A percentile compares a stretch with the other conserved stretches of the same genome.
Evolutionary conservation across 1,284 basidiomycete genomes (phyloP).

Genomic region (Cryptococcus sp.): DNA sequence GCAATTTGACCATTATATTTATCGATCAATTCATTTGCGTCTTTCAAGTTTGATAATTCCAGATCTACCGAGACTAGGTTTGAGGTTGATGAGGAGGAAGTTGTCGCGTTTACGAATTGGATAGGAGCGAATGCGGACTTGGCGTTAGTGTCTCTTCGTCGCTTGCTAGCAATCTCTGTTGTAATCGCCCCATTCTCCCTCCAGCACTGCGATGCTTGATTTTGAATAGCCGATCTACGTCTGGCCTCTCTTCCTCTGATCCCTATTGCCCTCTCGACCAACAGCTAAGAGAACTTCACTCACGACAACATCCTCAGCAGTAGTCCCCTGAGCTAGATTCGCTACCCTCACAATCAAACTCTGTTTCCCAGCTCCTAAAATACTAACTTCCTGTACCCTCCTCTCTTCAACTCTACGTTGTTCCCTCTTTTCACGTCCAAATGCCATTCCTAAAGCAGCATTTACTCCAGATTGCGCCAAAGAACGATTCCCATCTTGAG

Average conservation of each 20-base stretch:
- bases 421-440: constrained; percentile 2
- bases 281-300: too few species aligned
- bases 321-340: constrained; percentile 70
- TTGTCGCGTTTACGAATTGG: constrained; percentile 57
- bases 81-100: constrained; percentile 39
- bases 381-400: constrained; percentile 50
- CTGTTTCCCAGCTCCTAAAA: constrained; percentile 65
- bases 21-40: constrained; percentile 63
- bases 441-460: constrained; percentile 18
- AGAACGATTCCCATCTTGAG: constrained; percentile 1
- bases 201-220: too few species aligned
- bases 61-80: constrained; percentile 60
- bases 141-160: constrained; percentile 2
- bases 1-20: constrained; percentile 75
- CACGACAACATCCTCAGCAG: constrained; percentile 72
- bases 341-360: constrained; percentile 68
- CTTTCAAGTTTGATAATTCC: constrained; percentile 62
- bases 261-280: too few species aligned
- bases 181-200: too few species aligned
- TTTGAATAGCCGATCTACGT: too few species aligned
- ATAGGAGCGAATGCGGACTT: constrained; percentile 79
- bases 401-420: constrained; percentile 1
- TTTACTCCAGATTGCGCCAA: constrained; percentile 12
- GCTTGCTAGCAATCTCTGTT: too few species aligned
- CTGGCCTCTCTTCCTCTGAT: too few species aligned